Conservation (phyloP, 257 asterid species). For the Oldenlandia corymbosa region DNA sequence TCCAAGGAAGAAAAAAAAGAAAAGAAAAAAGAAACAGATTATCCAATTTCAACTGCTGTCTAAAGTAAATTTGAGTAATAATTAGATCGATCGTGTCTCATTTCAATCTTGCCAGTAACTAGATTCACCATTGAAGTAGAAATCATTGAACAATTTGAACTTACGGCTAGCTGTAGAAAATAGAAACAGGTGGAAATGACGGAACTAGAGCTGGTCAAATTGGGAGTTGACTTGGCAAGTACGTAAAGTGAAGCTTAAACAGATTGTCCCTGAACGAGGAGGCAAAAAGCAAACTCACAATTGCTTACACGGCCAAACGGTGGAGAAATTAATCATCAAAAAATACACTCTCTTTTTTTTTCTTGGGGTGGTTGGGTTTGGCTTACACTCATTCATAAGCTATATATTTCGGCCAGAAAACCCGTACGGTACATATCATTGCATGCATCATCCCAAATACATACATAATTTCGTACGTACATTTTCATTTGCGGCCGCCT, state of each 20-base stretch:
- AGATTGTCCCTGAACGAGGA: conserved; percentile 46
- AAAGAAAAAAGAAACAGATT: no score
- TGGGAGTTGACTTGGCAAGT: conserved; percentile 43
- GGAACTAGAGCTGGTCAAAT: conserved; percentile 11
- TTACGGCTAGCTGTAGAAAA: conserved; percentile 13
- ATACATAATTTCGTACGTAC: no score
- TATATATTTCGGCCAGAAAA: conserved; percentile 11
- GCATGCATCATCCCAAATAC: conserved; percentile 18
- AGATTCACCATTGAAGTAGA: no score
- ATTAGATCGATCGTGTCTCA: no score
- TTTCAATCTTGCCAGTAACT: no score
- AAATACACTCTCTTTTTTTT: no score
- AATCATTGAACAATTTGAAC: conserved; percentile 1
- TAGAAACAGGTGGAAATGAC: conserved; percentile 21
- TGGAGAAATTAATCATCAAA: no score
- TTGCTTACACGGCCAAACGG: conserved; percentile 62
- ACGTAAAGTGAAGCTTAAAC: conserved; percentile 47
- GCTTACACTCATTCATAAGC: conserved; percentile 5
- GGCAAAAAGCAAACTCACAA: conserved; percentile 69
- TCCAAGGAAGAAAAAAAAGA: no score
- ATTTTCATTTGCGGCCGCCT: no score
- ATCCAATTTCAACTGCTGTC: no score
- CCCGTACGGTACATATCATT: conserved; percentile 12
- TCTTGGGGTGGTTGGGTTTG: no score
- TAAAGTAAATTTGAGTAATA: no score